Evolutionary conservation across 495 filamentous ascomycete species (phyloP).

Genomic region (Xanthoparmelia taractica): DNA sequence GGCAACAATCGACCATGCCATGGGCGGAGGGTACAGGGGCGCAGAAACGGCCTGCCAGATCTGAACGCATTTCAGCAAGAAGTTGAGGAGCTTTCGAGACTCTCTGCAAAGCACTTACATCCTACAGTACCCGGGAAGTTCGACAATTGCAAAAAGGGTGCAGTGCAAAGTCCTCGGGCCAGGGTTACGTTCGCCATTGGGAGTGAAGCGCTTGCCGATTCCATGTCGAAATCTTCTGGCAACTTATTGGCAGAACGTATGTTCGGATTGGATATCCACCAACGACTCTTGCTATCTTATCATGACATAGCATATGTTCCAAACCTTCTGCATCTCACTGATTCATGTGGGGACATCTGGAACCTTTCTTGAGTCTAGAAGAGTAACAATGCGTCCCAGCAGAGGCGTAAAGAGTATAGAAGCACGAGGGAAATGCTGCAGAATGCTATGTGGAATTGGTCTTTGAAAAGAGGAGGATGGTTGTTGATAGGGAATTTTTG

Average conservation of each 20-base stretch:
- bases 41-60: conserved; percentile 59
- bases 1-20: conserved; percentile 57
- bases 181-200: conserved; percentile 25
- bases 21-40: conserved; percentile 40
- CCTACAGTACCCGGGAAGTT: conserved; percentile 54
- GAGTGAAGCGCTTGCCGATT: background rate
- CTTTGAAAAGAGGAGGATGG: background rate
- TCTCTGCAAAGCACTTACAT: conserved; percentile 45
- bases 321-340: background rate
- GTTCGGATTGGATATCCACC: background rate
- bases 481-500: conserved; percentile 6
- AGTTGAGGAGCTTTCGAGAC: background rate
- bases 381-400: conserved; percentile 6
- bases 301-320: conserved; percentile 1
- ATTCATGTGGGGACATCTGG: background rate
- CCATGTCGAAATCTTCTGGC: background rate
- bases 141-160: conserved; percentile 55
- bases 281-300: conserved; percentile 8
- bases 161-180: conserved; percentile 47
- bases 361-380: background rate
- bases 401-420: background rate
- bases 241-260: background rate
- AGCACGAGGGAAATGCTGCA: conserved; percentile 5
- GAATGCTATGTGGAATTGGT: conserved; percentile 6
- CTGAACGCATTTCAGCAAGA: conserved; percentile 38